Evolutionary conservation across 352 stramenopile species (phyloP).

Genomic region (Phytophthora pistaciae): DNA sequence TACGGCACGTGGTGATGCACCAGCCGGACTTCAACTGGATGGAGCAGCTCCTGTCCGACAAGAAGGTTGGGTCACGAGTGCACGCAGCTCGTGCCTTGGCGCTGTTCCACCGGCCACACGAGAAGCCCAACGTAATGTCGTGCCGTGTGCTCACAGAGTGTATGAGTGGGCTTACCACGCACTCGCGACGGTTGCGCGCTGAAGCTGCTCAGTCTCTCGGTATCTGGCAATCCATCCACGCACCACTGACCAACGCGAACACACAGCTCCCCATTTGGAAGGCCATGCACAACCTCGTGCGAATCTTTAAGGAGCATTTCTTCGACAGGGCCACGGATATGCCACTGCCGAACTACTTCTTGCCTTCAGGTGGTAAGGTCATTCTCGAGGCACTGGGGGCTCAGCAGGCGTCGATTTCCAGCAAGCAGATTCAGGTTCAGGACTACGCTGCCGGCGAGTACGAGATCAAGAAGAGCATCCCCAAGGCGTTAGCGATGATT

Average conservation of each 20-base stretch:
- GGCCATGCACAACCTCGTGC: conserved; percentile 87
- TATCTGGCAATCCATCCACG: conserved; percentile 89
- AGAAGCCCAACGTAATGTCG: conserved; percentile 90
- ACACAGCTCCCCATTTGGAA: conserved; percentile 88
- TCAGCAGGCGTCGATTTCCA: conserved; percentile 83
- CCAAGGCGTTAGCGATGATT: conserved; percentile 79
- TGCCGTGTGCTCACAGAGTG: conserved; percentile 86
- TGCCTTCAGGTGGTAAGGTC: conserved; percentile 85
- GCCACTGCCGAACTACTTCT: conserved; percentile 89
- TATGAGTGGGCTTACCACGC: conserved; percentile 86
- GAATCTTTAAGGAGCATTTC: conserved; percentile 92
- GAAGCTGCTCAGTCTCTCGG: conserved; percentile 80
- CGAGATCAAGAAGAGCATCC: conserved; percentile 90
- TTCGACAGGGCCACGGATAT: conserved; percentile 85
- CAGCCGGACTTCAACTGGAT: conserved; percentile 92
- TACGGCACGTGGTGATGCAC: conserved; percentile 87
- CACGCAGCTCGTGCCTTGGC: conserved; percentile 79
- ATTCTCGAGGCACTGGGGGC: conserved; percentile 82
- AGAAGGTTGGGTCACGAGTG: conserved; percentile 84
- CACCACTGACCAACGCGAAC: conserved; percentile 82
- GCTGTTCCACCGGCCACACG: conserved; percentile 81
- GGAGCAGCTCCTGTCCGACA: conserved; percentile 86
- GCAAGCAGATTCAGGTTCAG: conserved; percentile 88
- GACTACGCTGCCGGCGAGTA: conserved; percentile 89
- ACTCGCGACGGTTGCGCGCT: conserved; percentile 77